A percentile compares a stretch with the other conserved stretches of the same genome.
Evolutionary conservation across 805 yeast genomes (phyloP).

Genomic region (Isabelozyma pseudorhagii): DNA sequence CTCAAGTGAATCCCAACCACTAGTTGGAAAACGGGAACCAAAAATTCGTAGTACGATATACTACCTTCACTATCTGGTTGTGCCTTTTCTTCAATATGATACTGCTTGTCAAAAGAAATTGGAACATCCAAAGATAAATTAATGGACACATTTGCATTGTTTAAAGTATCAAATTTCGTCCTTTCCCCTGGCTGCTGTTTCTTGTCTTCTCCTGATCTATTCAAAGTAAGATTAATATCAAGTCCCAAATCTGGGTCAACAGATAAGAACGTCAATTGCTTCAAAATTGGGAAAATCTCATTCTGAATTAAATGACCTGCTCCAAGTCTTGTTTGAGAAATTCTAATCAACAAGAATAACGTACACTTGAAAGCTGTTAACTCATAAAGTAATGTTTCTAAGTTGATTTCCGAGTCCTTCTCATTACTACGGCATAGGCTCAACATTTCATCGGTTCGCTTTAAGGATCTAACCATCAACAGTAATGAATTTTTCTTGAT

Average conservation of each 20-base stretch:
- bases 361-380: constrained; percentile 74
- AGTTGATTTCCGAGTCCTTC: constrained; percentile 28
- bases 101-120: constrained; percentile 10
- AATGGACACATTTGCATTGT: constrained; percentile 32
- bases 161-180: constrained; percentile 10
- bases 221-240: constrained; percentile 33
- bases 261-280: constrained; percentile 51
- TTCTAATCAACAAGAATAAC: constrained; percentile 62
- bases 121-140: constrained; percentile 55
- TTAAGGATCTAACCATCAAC: constrained; percentile 62
- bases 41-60: constrained; percentile 61
- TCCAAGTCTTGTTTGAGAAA: constrained; percentile 75
- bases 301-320: constrained; percentile 73
- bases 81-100: constrained; percentile 17
- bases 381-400: constrained; percentile 64
- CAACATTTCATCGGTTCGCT: constrained; percentile 65
- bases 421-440: constrained; percentile 24
- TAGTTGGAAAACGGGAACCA: constrained; percentile 73
- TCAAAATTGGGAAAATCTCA: constrained; percentile 64
- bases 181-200: neutral
- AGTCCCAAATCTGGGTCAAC: constrained; percentile 82
- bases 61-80: constrained; percentile 9
- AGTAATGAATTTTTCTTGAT: constrained; percentile 64
- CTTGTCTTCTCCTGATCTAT: constrained; percentile 11
- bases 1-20: constrained; percentile 65